These are phyloP conservation scores for Botrytis paeoniae DNA, from an alignment of 2,329 filamentous ascomycete genomes.

Conservation along the genomic window DNA sequence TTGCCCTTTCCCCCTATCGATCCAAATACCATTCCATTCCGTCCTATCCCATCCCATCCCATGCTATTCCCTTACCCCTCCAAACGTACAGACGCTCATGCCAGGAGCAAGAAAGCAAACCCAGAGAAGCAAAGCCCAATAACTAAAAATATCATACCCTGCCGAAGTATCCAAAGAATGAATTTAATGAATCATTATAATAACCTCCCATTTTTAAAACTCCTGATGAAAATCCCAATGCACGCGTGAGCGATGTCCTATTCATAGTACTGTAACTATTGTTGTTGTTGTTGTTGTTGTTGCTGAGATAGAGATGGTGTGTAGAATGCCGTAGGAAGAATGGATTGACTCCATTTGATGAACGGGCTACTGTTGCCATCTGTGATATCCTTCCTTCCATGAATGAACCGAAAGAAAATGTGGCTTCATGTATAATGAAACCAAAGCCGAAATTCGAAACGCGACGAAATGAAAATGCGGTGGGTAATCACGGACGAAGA, in stretches of 20 bases:
- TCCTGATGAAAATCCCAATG: slow-evolving; percentile 13
- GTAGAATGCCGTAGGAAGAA: not conserved
- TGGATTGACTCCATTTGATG: not conserved
- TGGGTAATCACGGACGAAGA: not conserved
- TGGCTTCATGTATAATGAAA: not conserved
- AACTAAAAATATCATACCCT: slow-evolving; percentile 9
- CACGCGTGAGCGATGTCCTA: slow-evolving; percentile 1
- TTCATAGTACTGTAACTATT: not conserved
- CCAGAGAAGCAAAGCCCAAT: slow-evolving; percentile 6
- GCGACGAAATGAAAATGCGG: not conserved
- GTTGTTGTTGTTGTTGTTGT: not conserved
- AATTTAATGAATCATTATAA: slow-evolving; percentile 7
- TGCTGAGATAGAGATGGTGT: not conserved
- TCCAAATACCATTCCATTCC: not conserved
- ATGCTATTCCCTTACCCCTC: not conserved
- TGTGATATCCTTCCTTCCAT: not conserved
- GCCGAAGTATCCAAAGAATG: not conserved
- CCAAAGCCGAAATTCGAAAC: not conserved
- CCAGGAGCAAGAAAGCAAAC: slow-evolving; percentile 10
- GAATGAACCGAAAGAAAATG: not conserved
- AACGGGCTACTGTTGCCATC: not conserved
- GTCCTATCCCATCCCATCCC: not conserved
- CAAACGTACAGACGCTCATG: slow-evolving; percentile 7
- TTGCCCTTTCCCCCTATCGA: not conserved
- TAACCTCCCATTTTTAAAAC: slow-evolving; percentile 12